phyloP scores from a whole-genome alignment of 345 rosid species.

The Salix koriyanagi region DNA sequence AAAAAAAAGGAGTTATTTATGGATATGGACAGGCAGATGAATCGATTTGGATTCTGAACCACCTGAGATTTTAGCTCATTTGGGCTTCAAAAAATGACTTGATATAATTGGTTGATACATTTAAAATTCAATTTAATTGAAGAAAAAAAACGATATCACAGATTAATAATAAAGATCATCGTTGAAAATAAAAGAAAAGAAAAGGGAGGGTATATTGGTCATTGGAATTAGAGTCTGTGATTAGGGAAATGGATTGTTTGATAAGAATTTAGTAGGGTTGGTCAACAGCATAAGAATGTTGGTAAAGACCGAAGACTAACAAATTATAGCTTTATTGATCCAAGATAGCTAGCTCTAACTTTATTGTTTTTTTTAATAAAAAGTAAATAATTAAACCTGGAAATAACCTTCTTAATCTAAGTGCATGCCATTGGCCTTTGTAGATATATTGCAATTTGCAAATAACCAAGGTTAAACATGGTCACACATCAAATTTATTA shows the following conservation, averaged over 20 bases:
- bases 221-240: background rate
- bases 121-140: too few species aligned
- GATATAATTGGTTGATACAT: too few species aligned
- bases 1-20: too few species aligned
- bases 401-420: background rate
- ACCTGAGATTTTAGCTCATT: too few species aligned
- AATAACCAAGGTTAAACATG: too few species aligned
- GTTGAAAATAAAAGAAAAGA: background rate
- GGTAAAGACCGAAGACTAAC: background rate
- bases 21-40: too few species aligned
- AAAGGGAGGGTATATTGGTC: background rate
- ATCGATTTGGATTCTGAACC: too few species aligned
- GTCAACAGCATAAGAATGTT: background rate
- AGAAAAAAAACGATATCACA: too few species aligned
- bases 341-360: background rate
- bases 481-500: too few species aligned
- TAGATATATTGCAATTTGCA: too few species aligned
- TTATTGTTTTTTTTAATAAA: too few species aligned
- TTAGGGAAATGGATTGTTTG: background rate
- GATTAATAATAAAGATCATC: background rate
- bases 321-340: background rate
- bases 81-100: too few species aligned
- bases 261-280: background rate
- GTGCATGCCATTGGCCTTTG: background rate
- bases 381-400: background rate